A percentile compares a stretch with the other conserved stretches of the same genome.
Conservation (phyloP, 305 asterid species). For the Fraxinus ornus region DNA sequence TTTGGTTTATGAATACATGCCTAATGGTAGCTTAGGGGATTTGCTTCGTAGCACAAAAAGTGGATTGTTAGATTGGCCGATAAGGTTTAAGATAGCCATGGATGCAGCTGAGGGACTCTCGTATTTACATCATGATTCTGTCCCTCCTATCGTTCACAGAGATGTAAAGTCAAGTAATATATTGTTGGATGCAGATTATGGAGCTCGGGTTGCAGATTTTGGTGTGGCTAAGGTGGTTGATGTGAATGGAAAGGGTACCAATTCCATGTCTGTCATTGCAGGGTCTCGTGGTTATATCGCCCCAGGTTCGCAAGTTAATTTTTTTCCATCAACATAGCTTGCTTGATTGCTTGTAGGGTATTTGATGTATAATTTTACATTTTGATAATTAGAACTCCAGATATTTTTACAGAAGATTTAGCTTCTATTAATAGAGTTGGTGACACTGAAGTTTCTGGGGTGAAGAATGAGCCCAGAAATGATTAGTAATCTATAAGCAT, state of each 20-base stretch:
- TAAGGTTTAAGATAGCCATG: constrained; percentile 75
- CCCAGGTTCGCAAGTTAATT: constrained; percentile 60
- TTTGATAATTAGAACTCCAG: background rate
- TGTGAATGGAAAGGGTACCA: constrained; percentile 49
- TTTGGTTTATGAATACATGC: constrained; percentile 96
- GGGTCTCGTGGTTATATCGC: constrained; percentile 98
- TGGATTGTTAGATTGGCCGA: constrained; percentile 81
- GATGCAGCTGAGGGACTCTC: constrained; percentile 97
- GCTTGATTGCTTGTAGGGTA: background rate
- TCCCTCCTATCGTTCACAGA: constrained; percentile 85
- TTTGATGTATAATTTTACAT: constrained; percentile 23
- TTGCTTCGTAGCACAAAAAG: constrained; percentile 82
- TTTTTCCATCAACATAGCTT: background rate
- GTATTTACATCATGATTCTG: constrained; percentile 85
- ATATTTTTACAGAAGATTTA: background rate
- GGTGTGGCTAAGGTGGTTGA: constrained; percentile 88
- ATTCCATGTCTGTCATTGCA: constrained; percentile 93
- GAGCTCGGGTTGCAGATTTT: constrained; percentile 92
- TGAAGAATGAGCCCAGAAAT: constrained; percentile 13
- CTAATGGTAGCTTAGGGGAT: constrained; percentile 90
- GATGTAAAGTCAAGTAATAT: constrained; percentile 91
- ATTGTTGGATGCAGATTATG: constrained; percentile 69
- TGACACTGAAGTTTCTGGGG: constrained; percentile 2
- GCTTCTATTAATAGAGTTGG: constrained; percentile 5
- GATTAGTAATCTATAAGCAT: constrained; percentile 13